A percentile compares a stretch with the other conserved stretches of the same genome.
Conservation (phyloP, 2,329 filamentous ascomycete species). For the Incumbomyces delicatus region DNA sequence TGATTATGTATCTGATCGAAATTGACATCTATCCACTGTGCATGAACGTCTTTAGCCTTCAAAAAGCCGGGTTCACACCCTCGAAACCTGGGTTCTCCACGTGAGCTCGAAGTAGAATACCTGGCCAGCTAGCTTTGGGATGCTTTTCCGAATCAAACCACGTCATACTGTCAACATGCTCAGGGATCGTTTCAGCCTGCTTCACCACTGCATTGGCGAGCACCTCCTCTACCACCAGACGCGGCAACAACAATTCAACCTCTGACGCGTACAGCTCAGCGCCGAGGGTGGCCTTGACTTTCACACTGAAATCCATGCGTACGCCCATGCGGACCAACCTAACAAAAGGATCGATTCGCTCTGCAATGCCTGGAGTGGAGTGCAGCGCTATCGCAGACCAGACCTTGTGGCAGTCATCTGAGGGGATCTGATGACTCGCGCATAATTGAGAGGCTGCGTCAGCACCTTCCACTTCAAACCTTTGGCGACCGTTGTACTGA, state of each 20-base stretch:
- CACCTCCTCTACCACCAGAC: slow-evolving; percentile 34
- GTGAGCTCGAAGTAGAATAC: slow-evolving; percentile 21
- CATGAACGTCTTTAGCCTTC: background rate
- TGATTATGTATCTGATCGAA: background rate
- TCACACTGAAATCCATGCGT: slow-evolving; percentile 30
- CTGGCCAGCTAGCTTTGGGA: slow-evolving; percentile 26
- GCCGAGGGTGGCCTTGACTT: slow-evolving; percentile 14
- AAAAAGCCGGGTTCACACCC: slow-evolving; percentile 23
- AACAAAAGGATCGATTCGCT: slow-evolving; percentile 32
- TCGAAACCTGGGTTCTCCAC: slow-evolving; percentile 19
- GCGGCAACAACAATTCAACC: slow-evolving; percentile 23
- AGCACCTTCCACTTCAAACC: slow-evolving; percentile 39
- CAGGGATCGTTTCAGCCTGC: slow-evolving; percentile 28
- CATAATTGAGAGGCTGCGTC: slow-evolving; percentile 32
- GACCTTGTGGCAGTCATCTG: slow-evolving; percentile 29
- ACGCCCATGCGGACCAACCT: slow-evolving; percentile 30
- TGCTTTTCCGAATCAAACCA: slow-evolving; percentile 8
- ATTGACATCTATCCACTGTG: background rate
- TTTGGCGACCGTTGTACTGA: slow-evolving; percentile 25
- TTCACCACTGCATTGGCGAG: slow-evolving; percentile 34
- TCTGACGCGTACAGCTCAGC: slow-evolving; percentile 15
- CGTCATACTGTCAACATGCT: slow-evolving; percentile 27
- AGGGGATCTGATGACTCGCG: slow-evolving; percentile 15
- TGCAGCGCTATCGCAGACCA: slow-evolving; percentile 39
- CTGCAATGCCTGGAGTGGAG: slow-evolving; percentile 35